A percentile compares a stretch with the other conserved stretches of the same genome.
phyloP scores from a whole-genome alignment of 2,329 filamentous ascomycete genomes.

The Ascochyta koolunga region DNA sequence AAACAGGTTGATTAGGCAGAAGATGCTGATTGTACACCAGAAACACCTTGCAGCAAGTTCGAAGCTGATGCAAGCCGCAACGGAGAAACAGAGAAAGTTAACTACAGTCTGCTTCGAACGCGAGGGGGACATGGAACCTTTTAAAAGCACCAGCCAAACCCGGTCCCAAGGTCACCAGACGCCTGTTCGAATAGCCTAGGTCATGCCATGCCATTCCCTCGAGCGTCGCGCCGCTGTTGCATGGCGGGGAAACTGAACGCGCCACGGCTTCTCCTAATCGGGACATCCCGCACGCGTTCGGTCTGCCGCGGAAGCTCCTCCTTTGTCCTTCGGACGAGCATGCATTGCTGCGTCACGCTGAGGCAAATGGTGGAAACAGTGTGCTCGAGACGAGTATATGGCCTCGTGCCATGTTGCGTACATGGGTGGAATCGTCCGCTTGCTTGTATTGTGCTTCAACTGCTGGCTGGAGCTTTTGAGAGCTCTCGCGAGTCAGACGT shows the following conservation, averaged over 20 bases:
- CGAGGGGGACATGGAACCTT: conserved; percentile 1
- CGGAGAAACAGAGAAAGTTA: not conserved
- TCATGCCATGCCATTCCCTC: conserved; percentile 1
- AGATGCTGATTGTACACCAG: not conserved
- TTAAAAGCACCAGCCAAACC: not conserved
- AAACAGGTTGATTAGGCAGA: not conserved
- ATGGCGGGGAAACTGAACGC: conserved; percentile 7
- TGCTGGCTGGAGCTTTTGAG: not conserved
- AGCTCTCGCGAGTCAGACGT: not conserved
- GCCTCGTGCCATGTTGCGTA: not conserved
- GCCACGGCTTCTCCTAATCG: conserved; percentile 14
- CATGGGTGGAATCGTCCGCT: not conserved
- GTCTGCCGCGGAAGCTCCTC: conserved; percentile 6
- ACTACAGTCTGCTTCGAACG: not conserved
- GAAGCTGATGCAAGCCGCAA: not conserved
- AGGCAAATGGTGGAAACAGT: not conserved
- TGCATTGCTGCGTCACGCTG: conserved; percentile 7
- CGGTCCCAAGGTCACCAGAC: conserved; percentile 12
- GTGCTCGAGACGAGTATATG: conserved; percentile 4
- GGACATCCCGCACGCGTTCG: conserved; percentile 7
- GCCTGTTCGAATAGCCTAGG: not conserved
- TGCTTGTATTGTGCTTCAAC: not conserved
- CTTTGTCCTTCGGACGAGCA: conserved; percentile 2
- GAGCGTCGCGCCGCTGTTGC: conserved; percentile 5
- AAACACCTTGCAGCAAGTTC: not conserved